Evolutionary conservation across 257 asterid genomes (phyloP).

Genomic region (Linderniella brevidens): DNA sequence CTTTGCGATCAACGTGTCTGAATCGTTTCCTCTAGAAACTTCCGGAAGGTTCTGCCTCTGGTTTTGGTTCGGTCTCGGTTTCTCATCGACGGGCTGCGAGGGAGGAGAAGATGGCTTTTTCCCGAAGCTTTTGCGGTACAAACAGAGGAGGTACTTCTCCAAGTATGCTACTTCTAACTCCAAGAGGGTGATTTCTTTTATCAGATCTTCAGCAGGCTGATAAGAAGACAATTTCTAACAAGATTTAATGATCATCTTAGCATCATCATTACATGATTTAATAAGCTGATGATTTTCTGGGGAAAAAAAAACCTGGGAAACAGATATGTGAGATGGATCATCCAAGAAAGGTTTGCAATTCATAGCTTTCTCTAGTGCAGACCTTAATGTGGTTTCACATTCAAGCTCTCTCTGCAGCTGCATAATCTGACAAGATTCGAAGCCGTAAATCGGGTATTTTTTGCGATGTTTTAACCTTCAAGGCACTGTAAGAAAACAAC

Average conservation of each 20-base stretch:
- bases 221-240: background rate
- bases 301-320: slow-evolving; percentile 48
- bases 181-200: slow-evolving; percentile 51
- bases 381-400: slow-evolving; percentile 28
- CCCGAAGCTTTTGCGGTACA: slow-evolving; percentile 37
- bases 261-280: background rate
- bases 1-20: slow-evolving; percentile 13
- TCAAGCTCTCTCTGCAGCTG: slow-evolving; percentile 47
- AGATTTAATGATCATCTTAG: background rate
- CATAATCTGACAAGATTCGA: slow-evolving; percentile 21
- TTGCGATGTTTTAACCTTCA: background rate
- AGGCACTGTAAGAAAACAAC: background rate
- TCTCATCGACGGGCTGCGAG: too few relatives aligned
- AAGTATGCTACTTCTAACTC: slow-evolving; percentile 54
- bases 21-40: slow-evolving; percentile 7
- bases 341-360: slow-evolving; percentile 28
- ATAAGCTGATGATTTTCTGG: too few relatives aligned
- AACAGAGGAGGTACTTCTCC: slow-evolving; percentile 68
- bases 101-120: slow-evolving; percentile 13
- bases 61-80: background rate
- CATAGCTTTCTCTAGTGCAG: slow-evolving; percentile 39
- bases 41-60: background rate
- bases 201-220: slow-evolving; percentile 67
- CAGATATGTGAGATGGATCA: slow-evolving; percentile 28
- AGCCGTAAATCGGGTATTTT: background rate